Percentiles rank a stretch among this genome's conserved stretches.
Evolutionary conservation across 2,329 filamentous ascomycete species (phyloP).

Genomic region (Arthrinium puccinioides): DNA sequence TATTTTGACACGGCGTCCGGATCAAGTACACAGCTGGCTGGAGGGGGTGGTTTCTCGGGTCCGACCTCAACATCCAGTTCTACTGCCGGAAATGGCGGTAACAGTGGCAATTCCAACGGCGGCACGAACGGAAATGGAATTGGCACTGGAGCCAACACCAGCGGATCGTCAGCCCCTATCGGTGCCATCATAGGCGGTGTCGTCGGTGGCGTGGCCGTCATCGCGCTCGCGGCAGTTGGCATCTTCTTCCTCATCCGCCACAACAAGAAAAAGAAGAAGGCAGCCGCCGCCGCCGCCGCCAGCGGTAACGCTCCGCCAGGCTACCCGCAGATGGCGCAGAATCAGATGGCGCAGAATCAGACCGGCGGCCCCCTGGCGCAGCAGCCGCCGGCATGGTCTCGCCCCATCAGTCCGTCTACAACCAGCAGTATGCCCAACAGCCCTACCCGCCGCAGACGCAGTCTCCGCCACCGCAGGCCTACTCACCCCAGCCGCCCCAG

Average conservation of each 20-base stretch:
- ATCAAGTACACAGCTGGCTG: no score
- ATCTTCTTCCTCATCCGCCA: conserved; percentile 34
- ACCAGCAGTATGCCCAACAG: conserved; percentile 14
- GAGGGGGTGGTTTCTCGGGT: no score
- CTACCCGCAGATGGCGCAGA: conserved; percentile 4
- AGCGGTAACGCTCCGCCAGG: conserved; percentile 3
- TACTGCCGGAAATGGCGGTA: conserved; percentile 11
- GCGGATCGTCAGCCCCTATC: background rate
- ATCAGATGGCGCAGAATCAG: conserved; percentile 11
- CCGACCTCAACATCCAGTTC: conserved; percentile 3
- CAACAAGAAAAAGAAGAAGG: conserved; percentile 21
- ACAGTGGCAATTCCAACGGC: background rate
- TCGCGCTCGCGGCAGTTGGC: conserved; percentile 31
- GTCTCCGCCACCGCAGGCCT: conserved; percentile 10
- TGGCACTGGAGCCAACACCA: no score
- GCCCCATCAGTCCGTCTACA: conserved; percentile 12
- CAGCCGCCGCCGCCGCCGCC: conserved; percentile 8
- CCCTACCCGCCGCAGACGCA: conserved; percentile 9
- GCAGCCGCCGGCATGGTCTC: conserved; percentile 6
- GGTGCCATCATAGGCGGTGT: conserved; percentile 39
- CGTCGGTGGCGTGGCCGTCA: conserved; percentile 35
- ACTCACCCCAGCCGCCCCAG: conserved; percentile 16
- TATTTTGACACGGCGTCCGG: no score
- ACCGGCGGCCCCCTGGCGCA: conserved; percentile 1
- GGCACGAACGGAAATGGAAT: no score